Conservation (phyloP, 345 rosid species). For the Gossypium arboreum region DNA sequence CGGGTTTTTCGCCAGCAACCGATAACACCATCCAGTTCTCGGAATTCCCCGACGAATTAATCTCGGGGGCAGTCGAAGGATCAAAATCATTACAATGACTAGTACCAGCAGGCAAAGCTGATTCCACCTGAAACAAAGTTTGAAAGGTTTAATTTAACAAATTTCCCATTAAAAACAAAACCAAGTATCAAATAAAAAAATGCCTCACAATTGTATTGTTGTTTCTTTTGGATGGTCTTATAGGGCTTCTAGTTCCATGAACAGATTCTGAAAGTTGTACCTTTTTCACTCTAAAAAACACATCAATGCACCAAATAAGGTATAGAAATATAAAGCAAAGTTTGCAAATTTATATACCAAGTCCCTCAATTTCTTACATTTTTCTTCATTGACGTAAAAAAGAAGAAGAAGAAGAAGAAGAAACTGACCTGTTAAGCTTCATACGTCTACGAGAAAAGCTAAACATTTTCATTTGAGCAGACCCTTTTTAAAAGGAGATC, state of each 20-base stretch:
- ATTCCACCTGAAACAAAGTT: slow-evolving; percentile 43
- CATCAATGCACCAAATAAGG: slow-evolving; percentile 6
- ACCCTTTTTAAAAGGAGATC: slow-evolving; percentile 2
- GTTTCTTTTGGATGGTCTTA: slow-evolving; percentile 52
- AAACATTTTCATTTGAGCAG: slow-evolving; percentile 48
- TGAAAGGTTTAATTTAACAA: slow-evolving; percentile 1
- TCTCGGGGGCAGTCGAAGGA: slow-evolving; percentile 41
- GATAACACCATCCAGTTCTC: slow-evolving; percentile 89
- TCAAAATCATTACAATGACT: slow-evolving; percentile 51
- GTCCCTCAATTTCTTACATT: not conserved
- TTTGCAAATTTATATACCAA: not conserved
- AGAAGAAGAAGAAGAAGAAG: not conserved
- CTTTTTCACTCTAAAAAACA: slow-evolving; percentile 69
- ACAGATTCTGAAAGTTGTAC: slow-evolving; percentile 84
- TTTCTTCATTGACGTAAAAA: not conserved
- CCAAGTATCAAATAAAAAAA: slow-evolving; percentile 12
- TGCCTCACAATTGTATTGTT: slow-evolving; percentile 49
- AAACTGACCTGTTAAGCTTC: slow-evolving; percentile 84
- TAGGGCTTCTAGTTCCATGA: slow-evolving; percentile 68
- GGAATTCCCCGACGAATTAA: slow-evolving; percentile 39
- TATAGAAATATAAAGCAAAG: no score
- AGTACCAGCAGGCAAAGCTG: slow-evolving; percentile 34
- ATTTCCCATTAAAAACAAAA: not conserved
- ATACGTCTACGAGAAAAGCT: slow-evolving; percentile 80
- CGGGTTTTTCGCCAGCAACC: slow-evolving; percentile 72